phyloP scores from a whole-genome alignment of 2,329 filamentous ascomycete species.

The Microsporum audouinii region DNA sequence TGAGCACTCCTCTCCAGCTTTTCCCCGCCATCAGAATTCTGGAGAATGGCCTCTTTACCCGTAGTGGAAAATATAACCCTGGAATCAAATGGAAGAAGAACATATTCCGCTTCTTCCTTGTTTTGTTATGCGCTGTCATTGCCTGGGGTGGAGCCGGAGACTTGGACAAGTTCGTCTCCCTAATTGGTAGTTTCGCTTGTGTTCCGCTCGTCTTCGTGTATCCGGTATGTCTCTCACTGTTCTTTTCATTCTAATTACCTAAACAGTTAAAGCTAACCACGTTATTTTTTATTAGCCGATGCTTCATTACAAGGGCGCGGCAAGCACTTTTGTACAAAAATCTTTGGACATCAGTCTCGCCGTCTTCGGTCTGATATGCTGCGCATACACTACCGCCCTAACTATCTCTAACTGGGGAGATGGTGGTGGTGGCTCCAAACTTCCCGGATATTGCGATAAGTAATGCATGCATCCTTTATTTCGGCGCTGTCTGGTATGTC shows the following conservation, averaged over 20 bases:
- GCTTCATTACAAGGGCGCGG: conserved; percentile 74
- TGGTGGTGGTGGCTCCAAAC: conserved; percentile 40
- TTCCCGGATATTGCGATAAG: conserved; percentile 52
- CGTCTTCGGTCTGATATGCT: conserved; percentile 71
- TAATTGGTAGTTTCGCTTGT: conserved; percentile 95
- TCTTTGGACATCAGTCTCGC: conserved; percentile 63
- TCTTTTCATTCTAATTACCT: conserved; percentile 1
- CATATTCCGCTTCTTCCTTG: conserved; percentile 83
- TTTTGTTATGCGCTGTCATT: conserved; percentile 71
- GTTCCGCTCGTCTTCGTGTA: conserved; percentile 97
- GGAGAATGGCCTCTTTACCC: conserved; percentile 84
- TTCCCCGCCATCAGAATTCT: conserved; percentile 96
- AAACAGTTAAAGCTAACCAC: conserved; percentile 10
- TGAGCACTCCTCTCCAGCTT: conserved; percentile 90
- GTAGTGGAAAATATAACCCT: conserved; percentile 93
- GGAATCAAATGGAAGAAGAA: conserved; percentile 99
- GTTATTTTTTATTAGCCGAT: conserved; percentile 53
- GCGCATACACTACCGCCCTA: conserved; percentile 81
- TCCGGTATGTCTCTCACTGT: conserved; percentile 55
- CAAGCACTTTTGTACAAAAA: conserved; percentile 55
- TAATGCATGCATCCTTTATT: conserved; percentile 2
- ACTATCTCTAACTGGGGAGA: conserved; percentile 79
- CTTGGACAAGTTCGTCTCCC: conserved; percentile 90
- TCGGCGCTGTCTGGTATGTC: background rate
- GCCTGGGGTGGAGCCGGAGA: conserved; percentile 89